Evolutionary conservation across 2,329 filamentous ascomycete species (phyloP), one percentile per base, ranked within the genome.

Genomic region (Apiospora koreana): DNA sequence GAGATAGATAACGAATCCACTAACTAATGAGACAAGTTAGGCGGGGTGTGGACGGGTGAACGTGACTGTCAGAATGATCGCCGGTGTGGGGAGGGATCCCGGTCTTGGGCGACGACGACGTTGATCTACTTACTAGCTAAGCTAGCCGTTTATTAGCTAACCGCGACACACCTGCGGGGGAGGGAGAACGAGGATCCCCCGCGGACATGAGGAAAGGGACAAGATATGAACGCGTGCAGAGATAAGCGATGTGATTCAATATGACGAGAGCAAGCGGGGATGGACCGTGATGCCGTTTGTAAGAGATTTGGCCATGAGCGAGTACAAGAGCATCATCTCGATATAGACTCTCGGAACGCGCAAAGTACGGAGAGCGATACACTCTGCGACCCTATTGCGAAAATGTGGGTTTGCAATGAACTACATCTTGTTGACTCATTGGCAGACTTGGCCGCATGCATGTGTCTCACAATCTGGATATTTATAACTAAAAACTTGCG

Each of bases 31-130:
- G 54, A 38, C 54, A 62, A 38, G 54, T 18, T 6, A 62, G 54
- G 54, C 54, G 28, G 54, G 54, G 54, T 35, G 21, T 62, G 54
- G 54, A 62, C 54, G 54, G 31, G 54, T 35, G 54, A 62, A 38
- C 54, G 54, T 62, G 54, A 38, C 54, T 38, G 54, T 38, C 54
- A 38, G 54, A 38, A 38, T 62, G 54, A 62, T 62, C 54, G 54
- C 54, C 54, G 54, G 54, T 38, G 54, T 28, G 54, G 54, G 54
- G 18, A 38, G 21, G 31, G 16, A 62, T 38, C 54, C 54, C 31
- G 54, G 54, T 62, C 31, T n/a, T 62, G 54, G 54, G 35, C 18
- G 54, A 62, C 54, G 31, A 62, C 54, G 54, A 62, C 54, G 54
- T 62, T 62, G 54, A 62, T 38, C 54, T 31, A 58, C 16, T 54